A percentile compares a stretch with the other conserved stretches of the same genome.
Conservation (phyloP, 305 asterid species). For the Withania somnifera region DNA sequence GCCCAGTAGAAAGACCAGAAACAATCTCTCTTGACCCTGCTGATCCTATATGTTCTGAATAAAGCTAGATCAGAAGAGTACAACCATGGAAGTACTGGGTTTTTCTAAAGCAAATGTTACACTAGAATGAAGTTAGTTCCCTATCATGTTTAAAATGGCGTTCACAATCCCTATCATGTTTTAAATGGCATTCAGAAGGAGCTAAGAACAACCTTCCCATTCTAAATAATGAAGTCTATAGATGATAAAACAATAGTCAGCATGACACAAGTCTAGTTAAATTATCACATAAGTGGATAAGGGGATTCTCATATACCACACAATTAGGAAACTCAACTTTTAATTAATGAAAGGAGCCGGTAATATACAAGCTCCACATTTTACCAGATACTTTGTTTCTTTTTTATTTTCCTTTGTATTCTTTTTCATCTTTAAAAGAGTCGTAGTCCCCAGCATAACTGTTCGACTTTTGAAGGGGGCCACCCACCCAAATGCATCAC, state of each 20-base stretch:
- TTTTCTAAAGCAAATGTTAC: neutral
- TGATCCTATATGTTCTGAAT: neutral
- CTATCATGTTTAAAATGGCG: neutral
- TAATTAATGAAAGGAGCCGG: neutral
- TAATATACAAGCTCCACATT: neutral
- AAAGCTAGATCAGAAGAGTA: neutral
- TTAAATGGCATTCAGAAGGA: neutral
- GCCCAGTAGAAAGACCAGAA: neutral
- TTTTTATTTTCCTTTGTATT: neutral
- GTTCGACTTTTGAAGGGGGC: neutral
- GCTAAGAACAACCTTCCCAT: neutral
- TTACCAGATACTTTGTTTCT: neutral
- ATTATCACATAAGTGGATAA: neutral
- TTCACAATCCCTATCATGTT: neutral
- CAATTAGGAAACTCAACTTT: neutral
- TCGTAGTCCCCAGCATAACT: neutral
- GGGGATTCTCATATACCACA: neutral
- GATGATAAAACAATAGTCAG: neutral
- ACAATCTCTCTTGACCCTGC: neutral
- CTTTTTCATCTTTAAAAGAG: neutral
- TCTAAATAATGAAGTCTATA: neutral
- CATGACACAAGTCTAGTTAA: neutral
- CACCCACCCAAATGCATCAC: slow-evolving; percentile 17
- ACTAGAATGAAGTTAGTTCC: neutral
- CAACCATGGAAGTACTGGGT: neutral